Evolutionary conservation across 768 basidiomycete genomes (phyloP), one percentile per base, ranked within the genome.

Genomic region (Collybia nuda): DNA sequence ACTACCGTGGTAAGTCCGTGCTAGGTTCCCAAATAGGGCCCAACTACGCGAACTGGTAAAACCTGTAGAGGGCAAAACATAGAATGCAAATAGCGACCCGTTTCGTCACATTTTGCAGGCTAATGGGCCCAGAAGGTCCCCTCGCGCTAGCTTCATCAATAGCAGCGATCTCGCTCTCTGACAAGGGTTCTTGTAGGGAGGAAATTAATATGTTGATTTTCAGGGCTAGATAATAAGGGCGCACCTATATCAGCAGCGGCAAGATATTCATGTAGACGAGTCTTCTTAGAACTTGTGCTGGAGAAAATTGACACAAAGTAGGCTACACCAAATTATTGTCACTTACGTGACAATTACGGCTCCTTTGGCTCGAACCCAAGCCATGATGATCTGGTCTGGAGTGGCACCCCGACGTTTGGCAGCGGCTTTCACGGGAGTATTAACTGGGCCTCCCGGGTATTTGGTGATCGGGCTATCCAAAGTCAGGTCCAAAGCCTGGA

Each of bases 291-390:
- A 48, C 81, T 84, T 14, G 85, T 88, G 6, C 85, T 86, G 42
- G 14, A 43, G 6, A 24, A 21, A 21, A 23, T 14, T 35, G 2
- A 17, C n/a, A 41, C 35, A 18, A 23, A 41, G 24, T 40, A 15
- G 28, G 12, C 32, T 29, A 40, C 12, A 15, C 22, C 24, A 15
- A 48, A 35, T 36, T n/a, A 9, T 22, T 32, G 22, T 40, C 35
- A 67, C 77, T 45, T 61, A 84, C 83, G 86, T 89, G 50, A 88
- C 82, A 44, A 87, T 78, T 3, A 82, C 79, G 2, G 73, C 79
- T 22, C 82, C 82, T 62, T 90, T 90, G 26, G 77, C 73, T 57
- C 73, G 77, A 1, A 81, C 81, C 88, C 89, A 90, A 0, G 78
- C 67, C 43, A 90, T 77, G 19, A 90, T 67, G 29, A 88, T 81